phyloP scores from a whole-genome alignment of 2,329 filamentous ascomycete species.

The Venturia effusa region DNA sequence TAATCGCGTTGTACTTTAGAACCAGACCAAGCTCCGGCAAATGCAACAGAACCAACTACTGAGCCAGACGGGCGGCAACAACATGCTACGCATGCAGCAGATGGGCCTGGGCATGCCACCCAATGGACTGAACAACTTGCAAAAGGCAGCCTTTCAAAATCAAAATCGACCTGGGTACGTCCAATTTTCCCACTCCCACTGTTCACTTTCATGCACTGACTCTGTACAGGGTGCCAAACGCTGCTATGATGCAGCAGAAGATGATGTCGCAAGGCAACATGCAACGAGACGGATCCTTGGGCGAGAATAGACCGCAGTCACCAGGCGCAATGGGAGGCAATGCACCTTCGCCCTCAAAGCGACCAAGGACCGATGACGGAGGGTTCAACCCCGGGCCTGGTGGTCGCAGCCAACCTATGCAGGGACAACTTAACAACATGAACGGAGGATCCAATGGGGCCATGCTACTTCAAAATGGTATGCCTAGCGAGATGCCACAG shows the following conservation, averaged over 20 bases:
- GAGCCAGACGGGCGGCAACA: neutral
- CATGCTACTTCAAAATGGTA: conserved; percentile 56
- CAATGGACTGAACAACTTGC: conserved; percentile 43
- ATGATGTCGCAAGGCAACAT: conserved; percentile 56
- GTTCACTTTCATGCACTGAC: conserved; percentile 32
- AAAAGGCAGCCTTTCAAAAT: conserved; percentile 46
- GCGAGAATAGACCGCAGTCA: conserved; percentile 66
- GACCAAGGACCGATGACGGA: conserved; percentile 64
- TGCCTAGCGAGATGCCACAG: conserved; percentile 64
- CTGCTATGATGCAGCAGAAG: conserved; percentile 59
- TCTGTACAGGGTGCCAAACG: neutral
- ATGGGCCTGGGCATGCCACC: conserved; percentile 48
- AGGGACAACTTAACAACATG: conserved; percentile 51
- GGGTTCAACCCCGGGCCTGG: conserved; percentile 72
- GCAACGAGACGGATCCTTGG: conserved; percentile 82
- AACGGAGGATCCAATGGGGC: conserved; percentile 42
- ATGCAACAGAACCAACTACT: conserved; percentile 45
- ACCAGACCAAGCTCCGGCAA: conserved; percentile 20
- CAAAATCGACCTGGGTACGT: neutral
- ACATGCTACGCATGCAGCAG: conserved; percentile 34
- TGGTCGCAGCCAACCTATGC: conserved; percentile 61
- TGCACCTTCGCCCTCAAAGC: conserved; percentile 84
- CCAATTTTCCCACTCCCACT: conserved; percentile 9
- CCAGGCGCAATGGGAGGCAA: conserved; percentile 70
- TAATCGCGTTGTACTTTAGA: neutral